Conservation (phyloP, 1,284 basidiomycete genomes). For the Pyrrhoderma lamaoense region DNA sequence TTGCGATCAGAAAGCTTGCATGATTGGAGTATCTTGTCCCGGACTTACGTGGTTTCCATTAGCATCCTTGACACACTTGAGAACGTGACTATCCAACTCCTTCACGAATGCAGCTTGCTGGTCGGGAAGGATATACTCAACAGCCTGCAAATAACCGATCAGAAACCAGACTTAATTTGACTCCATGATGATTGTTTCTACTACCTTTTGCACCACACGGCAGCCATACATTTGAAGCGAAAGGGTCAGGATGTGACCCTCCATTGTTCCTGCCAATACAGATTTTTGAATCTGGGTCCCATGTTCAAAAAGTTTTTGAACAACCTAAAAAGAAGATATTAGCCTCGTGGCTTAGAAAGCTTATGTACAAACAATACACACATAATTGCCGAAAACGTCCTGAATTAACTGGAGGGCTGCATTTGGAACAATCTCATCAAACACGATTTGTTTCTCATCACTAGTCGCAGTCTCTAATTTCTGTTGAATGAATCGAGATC, state of each 20-base stretch:
- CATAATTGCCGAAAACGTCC: slow-evolving; percentile 97
- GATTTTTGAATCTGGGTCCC: slow-evolving; percentile 75
- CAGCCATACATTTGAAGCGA: slow-evolving; percentile 96
- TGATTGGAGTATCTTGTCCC: not conserved
- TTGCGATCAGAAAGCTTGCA: not conserved
- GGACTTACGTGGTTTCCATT: slow-evolving; percentile 88
- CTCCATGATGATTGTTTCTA: slow-evolving; percentile 7
- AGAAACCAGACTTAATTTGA: slow-evolving; percentile 12
- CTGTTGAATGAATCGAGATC: slow-evolving; percentile 86
- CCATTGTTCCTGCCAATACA: slow-evolving; percentile 68
- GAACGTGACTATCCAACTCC: slow-evolving; percentile 77
- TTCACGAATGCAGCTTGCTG: slow-evolving; percentile 71
- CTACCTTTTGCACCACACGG: slow-evolving; percentile 81
- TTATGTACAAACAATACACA: slow-evolving; percentile 30
- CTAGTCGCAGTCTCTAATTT: slow-evolving; percentile 69
- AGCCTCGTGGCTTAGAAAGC: slow-evolving; percentile 4
- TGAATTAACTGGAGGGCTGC: slow-evolving; percentile 77
- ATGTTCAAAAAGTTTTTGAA: slow-evolving; percentile 93
- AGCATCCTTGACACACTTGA: slow-evolving; percentile 86
- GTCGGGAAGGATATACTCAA: slow-evolving; percentile 74
- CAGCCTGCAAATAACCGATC: slow-evolving; percentile 45
- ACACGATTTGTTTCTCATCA: slow-evolving; percentile 79
- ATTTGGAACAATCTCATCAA: slow-evolving; percentile 82
- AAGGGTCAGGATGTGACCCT: slow-evolving; percentile 71
- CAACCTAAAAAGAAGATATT: slow-evolving; percentile 46